These are phyloP conservation scores for Penicillium daleae DNA, from an alignment of 495 filamentous ascomycete species.

Conservation along the genomic window DNA sequence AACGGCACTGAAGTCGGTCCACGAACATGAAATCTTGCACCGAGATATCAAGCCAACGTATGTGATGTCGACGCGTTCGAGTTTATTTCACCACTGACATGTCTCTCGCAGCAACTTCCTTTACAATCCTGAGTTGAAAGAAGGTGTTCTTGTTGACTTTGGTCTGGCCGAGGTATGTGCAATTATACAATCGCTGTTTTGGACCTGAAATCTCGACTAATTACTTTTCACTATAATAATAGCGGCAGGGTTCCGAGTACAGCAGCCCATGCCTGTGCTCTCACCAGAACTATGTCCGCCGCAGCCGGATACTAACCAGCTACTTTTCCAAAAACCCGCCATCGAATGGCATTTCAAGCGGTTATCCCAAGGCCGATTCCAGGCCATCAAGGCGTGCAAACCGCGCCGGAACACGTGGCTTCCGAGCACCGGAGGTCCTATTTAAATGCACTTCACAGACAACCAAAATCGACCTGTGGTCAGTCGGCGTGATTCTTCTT, in stretches of 20 bases:
- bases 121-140: slow-evolving; percentile 78
- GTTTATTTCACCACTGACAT: slow-evolving; percentile 17
- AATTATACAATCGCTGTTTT: background rate
- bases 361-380: slow-evolving; percentile 84
- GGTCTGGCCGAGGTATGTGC: slow-evolving; percentile 75
- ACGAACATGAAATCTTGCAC: slow-evolving; percentile 82
- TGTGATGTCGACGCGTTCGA: slow-evolving; percentile 13
- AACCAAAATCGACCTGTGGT: slow-evolving; percentile 98
- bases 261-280: slow-evolving; percentile 47
- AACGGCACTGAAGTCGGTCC: slow-evolving; percentile 79
- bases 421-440: slow-evolving; percentile 93
- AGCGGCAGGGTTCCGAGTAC: slow-evolving; percentile 51
- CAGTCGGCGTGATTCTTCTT: slow-evolving; percentile 88
- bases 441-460: slow-evolving; percentile 97
- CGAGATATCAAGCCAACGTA: slow-evolving; percentile 98
- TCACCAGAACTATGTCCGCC: slow-evolving; percentile 42
- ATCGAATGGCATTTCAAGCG: slow-evolving; percentile 53
- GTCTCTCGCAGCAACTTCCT: slow-evolving; percentile 75
- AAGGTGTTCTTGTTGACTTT: slow-evolving; percentile 95
- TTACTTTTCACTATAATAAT: slow-evolving; percentile 3
- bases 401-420: slow-evolving; percentile 92
- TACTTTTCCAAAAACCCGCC: slow-evolving; percentile 48
- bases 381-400: slow-evolving; percentile 90
- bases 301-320: slow-evolving; percentile 43
- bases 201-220: background rate